These are phyloP conservation scores for Chenopodium berlandieri DNA, from an alignment of 148 eudicot species.

Conservation along the genomic window DNA sequence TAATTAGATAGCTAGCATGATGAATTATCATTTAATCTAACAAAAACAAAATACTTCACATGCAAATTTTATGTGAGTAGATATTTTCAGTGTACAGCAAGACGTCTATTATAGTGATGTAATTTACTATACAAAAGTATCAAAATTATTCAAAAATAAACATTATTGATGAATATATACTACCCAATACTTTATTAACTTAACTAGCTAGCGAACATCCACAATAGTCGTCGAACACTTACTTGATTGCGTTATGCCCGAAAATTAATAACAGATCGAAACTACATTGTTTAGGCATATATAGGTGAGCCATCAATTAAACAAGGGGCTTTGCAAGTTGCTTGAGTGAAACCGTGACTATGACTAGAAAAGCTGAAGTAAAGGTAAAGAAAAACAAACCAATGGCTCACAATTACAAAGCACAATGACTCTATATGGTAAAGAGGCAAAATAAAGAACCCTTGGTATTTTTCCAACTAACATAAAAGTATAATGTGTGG, in stretches of 20 bases:
- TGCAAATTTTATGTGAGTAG: no score
- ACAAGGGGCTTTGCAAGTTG: conserved; percentile 14
- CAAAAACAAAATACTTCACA: no score
- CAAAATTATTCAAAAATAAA: no score
- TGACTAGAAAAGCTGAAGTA: conserved; percentile 8
- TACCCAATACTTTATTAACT: no score
- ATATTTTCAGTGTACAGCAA: no score
- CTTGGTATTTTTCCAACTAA: conserved; percentile 7
- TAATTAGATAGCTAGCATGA: no score
- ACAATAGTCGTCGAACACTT: background rate
- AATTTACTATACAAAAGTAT: no score
- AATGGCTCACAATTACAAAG: conserved; percentile 27
- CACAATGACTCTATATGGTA: background rate
- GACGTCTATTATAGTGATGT: no score
- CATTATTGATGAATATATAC: no score
- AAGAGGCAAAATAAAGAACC: background rate
- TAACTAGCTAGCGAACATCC: background rate
- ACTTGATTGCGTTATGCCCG: background rate
- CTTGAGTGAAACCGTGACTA: background rate
- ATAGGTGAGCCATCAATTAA: background rate
- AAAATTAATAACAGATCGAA: background rate
- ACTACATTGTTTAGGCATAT: background rate
- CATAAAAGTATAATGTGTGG: conserved; percentile 11
- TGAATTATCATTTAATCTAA: no score
- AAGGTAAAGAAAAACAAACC: conserved; percentile 11